phyloP scores from a whole-genome alignment of 306 rosid species.

The Hippophae tibetana region DNA sequence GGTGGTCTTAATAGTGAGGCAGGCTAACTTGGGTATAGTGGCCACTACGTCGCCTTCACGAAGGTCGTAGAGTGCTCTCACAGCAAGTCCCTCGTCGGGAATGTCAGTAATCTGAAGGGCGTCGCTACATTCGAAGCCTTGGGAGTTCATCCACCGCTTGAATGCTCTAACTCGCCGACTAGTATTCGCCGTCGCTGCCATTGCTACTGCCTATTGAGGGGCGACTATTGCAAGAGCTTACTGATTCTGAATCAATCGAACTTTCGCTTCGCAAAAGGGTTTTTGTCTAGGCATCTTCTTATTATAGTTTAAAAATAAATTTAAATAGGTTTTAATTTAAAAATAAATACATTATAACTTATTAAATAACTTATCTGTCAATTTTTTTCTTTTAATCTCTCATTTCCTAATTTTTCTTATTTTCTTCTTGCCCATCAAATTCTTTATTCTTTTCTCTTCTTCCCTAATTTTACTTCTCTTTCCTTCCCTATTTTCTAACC shows the following conservation, averaged over 20 bases:
- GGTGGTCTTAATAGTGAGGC: constrained; percentile 61
- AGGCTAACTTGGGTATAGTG: constrained; percentile 61
- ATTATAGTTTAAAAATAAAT: too few relatives aligned
- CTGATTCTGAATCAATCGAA: not conserved
- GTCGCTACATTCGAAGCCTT: constrained; percentile 53
- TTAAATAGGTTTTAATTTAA: too few relatives aligned
- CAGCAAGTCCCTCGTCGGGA: constrained; percentile 41
- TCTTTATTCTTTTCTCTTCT: too few relatives aligned
- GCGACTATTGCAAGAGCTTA: not conserved
- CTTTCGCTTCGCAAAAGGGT: too few relatives aligned
- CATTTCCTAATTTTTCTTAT: too few relatives aligned
- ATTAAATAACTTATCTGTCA: too few relatives aligned
- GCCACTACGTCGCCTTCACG: constrained; percentile 68
- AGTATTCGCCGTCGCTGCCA: not conserved
- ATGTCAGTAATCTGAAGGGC: constrained; percentile 43
- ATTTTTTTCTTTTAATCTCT: too few relatives aligned
- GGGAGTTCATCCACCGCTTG: constrained; percentile 78
- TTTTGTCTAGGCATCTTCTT: too few relatives aligned
- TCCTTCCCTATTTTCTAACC: too few relatives aligned
- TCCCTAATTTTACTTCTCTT: too few relatives aligned
- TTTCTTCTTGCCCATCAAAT: too few relatives aligned
- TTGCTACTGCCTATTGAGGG: not conserved
- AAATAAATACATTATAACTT: too few relatives aligned
- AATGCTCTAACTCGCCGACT: constrained; percentile 68
- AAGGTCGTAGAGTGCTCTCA: constrained; percentile 48